Conservation (phyloP, 2,329 filamentous ascomycete genomes). For the Dactylella cylindrospora region DNA sequence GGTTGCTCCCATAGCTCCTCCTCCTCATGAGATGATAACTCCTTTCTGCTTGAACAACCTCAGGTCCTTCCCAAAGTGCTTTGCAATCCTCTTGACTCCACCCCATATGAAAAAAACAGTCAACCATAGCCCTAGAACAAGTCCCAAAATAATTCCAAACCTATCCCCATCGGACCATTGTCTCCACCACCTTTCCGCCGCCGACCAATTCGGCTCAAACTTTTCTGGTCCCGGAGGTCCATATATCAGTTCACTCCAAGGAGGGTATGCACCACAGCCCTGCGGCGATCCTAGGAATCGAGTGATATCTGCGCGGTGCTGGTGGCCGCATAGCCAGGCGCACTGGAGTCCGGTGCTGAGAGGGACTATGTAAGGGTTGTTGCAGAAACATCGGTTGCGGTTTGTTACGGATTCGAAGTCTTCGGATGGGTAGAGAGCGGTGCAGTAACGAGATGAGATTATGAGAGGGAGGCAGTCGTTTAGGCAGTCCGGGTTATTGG, state of each 20-base stretch:
- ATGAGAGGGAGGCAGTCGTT: constrained; percentile 35
- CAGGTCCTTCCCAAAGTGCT: not conserved
- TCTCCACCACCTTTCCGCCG: constrained; percentile 33
- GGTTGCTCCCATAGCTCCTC: too few species aligned
- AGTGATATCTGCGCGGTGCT: constrained; percentile 21
- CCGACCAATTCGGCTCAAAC: constrained; percentile 19
- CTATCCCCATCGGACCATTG: constrained; percentile 25
- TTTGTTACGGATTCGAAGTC: constrained; percentile 14
- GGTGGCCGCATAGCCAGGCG: constrained; percentile 35
- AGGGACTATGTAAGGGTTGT: constrained; percentile 37
- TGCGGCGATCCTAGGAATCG: constrained; percentile 21
- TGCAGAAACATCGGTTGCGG: constrained; percentile 30
- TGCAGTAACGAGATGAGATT: constrained; percentile 37
- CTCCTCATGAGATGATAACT: too few species aligned
- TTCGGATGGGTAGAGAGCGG: not conserved
- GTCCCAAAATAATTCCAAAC: constrained; percentile 36
- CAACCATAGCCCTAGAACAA: constrained; percentile 3
- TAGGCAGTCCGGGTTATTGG: constrained; percentile 15
- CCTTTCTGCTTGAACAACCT: too few species aligned
- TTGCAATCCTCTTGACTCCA: not conserved
- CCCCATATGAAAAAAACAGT: constrained; percentile 7
- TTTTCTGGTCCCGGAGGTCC: constrained; percentile 20
- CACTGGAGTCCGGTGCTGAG: constrained; percentile 32
- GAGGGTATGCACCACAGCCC: constrained; percentile 18
- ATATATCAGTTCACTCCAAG: constrained; percentile 10